Conservation (phyloP, 139 green algal species). For the Asterochloris erici region DNA sequence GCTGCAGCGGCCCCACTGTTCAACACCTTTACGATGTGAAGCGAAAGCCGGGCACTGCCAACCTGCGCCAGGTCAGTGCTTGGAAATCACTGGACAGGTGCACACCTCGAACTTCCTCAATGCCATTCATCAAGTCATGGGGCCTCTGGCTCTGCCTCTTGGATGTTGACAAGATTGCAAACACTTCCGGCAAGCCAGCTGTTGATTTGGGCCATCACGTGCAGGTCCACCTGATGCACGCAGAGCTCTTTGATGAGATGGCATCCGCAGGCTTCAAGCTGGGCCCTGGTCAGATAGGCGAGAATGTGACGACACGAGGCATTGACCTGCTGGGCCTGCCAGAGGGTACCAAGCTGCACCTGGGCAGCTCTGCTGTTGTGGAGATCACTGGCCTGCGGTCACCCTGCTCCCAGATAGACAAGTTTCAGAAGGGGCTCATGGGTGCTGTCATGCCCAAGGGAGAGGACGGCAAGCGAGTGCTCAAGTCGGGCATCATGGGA, state of each 20-base stretch:
- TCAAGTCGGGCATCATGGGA: constrained; percentile 8
- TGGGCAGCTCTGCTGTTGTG: not conserved
- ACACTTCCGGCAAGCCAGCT: no score
- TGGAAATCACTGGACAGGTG: no score
- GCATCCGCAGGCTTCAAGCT: not conserved
- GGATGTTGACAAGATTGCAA: no score
- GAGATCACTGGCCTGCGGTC: constrained; percentile 1
- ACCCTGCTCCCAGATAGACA: constrained; percentile 5
- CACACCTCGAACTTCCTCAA: no score
- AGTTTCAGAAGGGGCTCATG: not conserved
- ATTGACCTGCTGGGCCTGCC: not conserved
- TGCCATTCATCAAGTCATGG: no score
- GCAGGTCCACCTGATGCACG: constrained; percentile 7
- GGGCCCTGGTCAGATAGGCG: not conserved
- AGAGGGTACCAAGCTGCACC: not conserved
- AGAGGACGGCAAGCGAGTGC: not conserved
- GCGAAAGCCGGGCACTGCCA: not conserved
- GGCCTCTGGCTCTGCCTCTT: no score
- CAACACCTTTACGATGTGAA: constrained; percentile 3
- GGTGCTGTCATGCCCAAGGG: not conserved
- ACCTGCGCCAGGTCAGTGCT: not conserved
- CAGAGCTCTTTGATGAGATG: not conserved
- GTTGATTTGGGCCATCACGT: no score
- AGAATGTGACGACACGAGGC: constrained; percentile 1
- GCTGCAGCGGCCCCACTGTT: not conserved